Percentiles rank a stretch among this genome's conserved stretches.
These are phyloP conservation scores for Leucocoprinus leucothites DNA, from an alignment of 768 basidiomycete species.

Conservation along the genomic window DNA sequence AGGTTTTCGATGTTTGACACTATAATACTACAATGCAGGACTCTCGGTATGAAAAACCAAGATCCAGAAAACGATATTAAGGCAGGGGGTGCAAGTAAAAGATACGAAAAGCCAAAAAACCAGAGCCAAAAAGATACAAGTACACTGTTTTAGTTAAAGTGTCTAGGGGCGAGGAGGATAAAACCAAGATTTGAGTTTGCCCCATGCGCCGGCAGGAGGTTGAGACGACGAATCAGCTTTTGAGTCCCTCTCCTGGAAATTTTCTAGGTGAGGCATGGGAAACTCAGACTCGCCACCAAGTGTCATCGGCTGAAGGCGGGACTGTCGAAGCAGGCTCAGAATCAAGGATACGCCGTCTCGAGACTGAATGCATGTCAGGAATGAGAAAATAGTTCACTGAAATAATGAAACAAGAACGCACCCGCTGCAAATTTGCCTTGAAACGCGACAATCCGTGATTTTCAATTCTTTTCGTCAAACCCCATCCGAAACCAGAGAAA, in stretches of 20 bases:
- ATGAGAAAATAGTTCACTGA: not conserved
- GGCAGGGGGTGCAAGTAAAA: not conserved
- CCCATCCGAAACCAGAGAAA: constrained; percentile 89
- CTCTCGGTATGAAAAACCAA: not conserved
- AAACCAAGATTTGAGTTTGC: constrained; percentile 16
- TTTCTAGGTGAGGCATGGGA: constrained; percentile 14
- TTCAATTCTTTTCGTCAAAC: constrained; percentile 84
- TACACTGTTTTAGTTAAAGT: constrained; percentile 4
- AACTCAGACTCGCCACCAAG: constrained; percentile 31
- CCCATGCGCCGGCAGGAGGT: constrained; percentile 10
- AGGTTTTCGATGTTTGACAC: not conserved
- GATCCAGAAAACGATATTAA: not conserved
- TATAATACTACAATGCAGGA: constrained; percentile 11
- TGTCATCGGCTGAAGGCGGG: constrained; percentile 61
- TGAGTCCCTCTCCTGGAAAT: not conserved
- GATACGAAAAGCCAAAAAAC: not conserved
- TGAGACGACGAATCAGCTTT: not conserved
- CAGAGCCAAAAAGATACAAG: not conserved
- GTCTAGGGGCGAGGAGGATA: constrained; percentile 5
- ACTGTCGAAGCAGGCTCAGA: constrained; percentile 73
- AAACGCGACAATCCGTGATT: constrained; percentile 80
- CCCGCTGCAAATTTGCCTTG: constrained; percentile 84
- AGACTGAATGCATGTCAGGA: constrained; percentile 44
- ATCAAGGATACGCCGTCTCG: constrained; percentile 87
- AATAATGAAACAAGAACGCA: constrained; percentile 31